Base-by-base conservation (phyloP, 805 yeast genomes). In the Grigorovia jiainica region DNA sequence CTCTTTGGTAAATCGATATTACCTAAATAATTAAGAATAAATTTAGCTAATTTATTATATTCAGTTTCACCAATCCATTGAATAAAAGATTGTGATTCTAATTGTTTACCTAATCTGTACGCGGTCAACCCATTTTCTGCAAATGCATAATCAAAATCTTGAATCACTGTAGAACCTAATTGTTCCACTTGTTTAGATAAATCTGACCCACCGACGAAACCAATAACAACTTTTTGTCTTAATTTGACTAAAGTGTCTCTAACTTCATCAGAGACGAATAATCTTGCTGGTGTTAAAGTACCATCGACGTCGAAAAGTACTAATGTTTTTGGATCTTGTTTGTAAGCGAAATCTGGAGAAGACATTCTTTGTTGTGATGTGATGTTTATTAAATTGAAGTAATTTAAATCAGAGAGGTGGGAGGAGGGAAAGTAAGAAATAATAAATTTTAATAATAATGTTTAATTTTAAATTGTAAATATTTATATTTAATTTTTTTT, bases 51-150 rank as follows among this genome's bases (percentile, higher is more conserved):
- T 70, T 79, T 75, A 73, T 85, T 87, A 79, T 92, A 92, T 71
- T 84, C 80, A 57, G 82, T 94, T 60, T 90, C 87, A 61, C 99
- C 99, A 52, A 92, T 75, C 96, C 96, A 92, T 53, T 75, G 69
- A 60, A 92, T 90, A 70, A 92, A 92, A 39, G 95, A 82, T 71
- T 89, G 96, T 36, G 95, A 80, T 39, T 95, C 92, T 58, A 89
- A 75, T 68, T 83, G 73, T 65, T 84, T 63, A 60, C 97, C 97
- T 47, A 73, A 65, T 73, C 87, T 87, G 80, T 86, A 92, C 50
- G 99, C 99, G 50, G 97, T 90, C 64, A 92, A 76, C 47, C 99
- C 99, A 65, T 92, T 92, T 75, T 92, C 99, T 45, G 92, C 78
- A 75, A 92, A 92, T 64, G 95, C 83, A 75, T 79, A 92, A 72